Evolutionary conservation across 768 basidiomycete species (phyloP).

Genomic region (Auricularia cornea): DNA sequence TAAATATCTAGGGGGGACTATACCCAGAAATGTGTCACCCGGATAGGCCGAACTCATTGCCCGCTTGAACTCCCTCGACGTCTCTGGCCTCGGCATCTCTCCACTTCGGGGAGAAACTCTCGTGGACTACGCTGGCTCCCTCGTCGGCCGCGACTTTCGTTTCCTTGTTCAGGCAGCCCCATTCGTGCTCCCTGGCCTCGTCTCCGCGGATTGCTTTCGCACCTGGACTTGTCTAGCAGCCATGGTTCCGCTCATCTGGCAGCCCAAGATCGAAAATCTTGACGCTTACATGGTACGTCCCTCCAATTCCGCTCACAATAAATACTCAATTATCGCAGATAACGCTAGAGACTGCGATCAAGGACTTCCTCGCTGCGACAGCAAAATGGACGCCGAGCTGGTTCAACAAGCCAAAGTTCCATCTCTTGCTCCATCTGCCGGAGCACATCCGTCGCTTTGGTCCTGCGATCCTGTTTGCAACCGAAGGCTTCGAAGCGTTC

Average conservation of each 20-base stretch:
- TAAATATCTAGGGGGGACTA: too few relatives aligned
- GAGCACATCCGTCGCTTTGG: conserved; percentile 32
- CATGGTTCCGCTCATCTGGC: conserved; percentile 1
- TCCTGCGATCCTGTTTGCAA: conserved; percentile 36
- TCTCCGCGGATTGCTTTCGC: neutral
- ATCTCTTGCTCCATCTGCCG: conserved; percentile 31
- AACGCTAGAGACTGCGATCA: conserved; percentile 21
- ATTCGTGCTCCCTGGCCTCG: conserved; percentile 33
- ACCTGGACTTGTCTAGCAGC: neutral
- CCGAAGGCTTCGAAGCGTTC: conserved; percentile 21
- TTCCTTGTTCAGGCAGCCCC: conserved; percentile 16
- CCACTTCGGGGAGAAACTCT: conserved; percentile 23
- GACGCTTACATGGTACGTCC: neutral
- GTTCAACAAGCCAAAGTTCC: conserved; percentile 40
- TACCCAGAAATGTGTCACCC: too few relatives aligned
- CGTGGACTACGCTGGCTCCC: conserved; percentile 30
- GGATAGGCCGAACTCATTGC: neutral
- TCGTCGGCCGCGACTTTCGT: conserved; percentile 29
- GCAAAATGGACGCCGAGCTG: conserved; percentile 22
- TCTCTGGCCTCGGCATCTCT: conserved; percentile 25
- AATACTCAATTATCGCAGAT: conserved; percentile 11
- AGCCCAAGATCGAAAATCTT: neutral
- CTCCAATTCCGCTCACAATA: too few relatives aligned
- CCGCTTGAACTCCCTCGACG: conserved; percentile 17
- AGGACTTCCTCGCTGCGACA: conserved; percentile 28